A percentile compares a stretch with the other conserved stretches of the same genome.
Evolutionary conservation across 345 rosid genomes (phyloP).

Genomic region (Jatropha curcas): DNA sequence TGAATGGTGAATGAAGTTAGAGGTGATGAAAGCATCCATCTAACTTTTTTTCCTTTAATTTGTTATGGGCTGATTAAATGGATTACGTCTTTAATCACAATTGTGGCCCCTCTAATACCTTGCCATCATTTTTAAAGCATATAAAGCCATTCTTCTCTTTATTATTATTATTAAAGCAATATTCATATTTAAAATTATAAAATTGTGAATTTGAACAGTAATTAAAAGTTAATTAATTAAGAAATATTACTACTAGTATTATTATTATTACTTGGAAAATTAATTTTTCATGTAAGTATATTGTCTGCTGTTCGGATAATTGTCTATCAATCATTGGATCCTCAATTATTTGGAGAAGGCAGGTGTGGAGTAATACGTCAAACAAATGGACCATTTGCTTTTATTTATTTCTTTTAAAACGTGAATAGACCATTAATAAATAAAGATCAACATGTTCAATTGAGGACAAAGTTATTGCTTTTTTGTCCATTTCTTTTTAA

Average conservation of each 20-base stretch:
- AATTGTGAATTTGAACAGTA: no score
- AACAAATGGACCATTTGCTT: background rate
- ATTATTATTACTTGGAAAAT: no score
- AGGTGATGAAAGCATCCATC: slow-evolving; percentile 18
- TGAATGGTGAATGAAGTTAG: slow-evolving; percentile 8
- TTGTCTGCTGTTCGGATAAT: background rate
- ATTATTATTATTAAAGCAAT: background rate
- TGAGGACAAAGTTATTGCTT: background rate
- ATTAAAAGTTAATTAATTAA: no score
- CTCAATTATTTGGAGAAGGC: background rate
- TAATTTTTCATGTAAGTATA: background rate
- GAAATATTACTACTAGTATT: no score
- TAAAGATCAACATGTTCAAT: no score
- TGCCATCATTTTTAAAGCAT: background rate
- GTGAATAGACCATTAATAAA: no score
- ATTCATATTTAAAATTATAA: no score
- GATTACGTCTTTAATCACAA: slow-evolving; percentile 29
- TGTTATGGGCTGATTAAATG: slow-evolving; percentile 2
- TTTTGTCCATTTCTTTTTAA: background rate
- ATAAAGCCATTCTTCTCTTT: slow-evolving; percentile 9
- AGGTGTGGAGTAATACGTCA: slow-evolving; percentile 16
- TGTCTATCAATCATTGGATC: slow-evolving; percentile 13
- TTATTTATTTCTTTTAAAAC: no score
- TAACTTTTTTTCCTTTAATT: no score
- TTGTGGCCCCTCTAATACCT: slow-evolving; percentile 2